Evolutionary conservation across 768 basidiomycete species (phyloP), one percentile per base, ranked within the genome.

Genomic region (Mycena galopus): DNA sequence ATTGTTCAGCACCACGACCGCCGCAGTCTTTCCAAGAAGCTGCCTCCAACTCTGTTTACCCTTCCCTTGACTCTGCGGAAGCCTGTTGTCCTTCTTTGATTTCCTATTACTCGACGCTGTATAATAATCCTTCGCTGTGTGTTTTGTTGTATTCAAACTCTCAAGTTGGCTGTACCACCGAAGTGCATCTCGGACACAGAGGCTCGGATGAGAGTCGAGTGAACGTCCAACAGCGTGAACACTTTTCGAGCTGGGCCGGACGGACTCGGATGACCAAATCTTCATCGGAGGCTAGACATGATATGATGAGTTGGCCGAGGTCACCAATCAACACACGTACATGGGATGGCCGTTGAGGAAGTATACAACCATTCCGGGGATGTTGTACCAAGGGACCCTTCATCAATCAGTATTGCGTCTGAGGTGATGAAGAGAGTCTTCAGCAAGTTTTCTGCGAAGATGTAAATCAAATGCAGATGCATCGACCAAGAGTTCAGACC

Each of bases 191-290:
- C 23, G 70, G 70, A 81, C 96, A 97, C 14, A 97, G 80, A 12
- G 79, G 78, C 21, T 91, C 86, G 16, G 84, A 80, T 47, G 84
- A 79, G 14, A 79, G 75, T 17, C 92, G 86, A 2, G 90, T 91
- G 78, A 87, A 93, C 8, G 90, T 92, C 96, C 97, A 98, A 80
- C 97, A 99, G 19, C 97, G 89, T 27, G 96, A 94, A 79, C 97
- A 99, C 80, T 97, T 97, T 25, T 84, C 77, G 62, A 81, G 71
- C 5, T 80, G 82, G 14, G 95, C 89, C 19, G 94, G 92, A 21
- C 86, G 85, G n/a, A 94, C 84, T 17, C 88, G 86, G 64, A 95
- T 82, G 0, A 80, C 82, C 3, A 91, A 47, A 19, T 78, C 80
- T 42, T 81, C 78, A 27, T 83, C 82, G 65, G 47, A 68, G 16